phyloP scores from a whole-genome alignment of 345 rosid genomes.

The Melaleuca alternifolia region DNA sequence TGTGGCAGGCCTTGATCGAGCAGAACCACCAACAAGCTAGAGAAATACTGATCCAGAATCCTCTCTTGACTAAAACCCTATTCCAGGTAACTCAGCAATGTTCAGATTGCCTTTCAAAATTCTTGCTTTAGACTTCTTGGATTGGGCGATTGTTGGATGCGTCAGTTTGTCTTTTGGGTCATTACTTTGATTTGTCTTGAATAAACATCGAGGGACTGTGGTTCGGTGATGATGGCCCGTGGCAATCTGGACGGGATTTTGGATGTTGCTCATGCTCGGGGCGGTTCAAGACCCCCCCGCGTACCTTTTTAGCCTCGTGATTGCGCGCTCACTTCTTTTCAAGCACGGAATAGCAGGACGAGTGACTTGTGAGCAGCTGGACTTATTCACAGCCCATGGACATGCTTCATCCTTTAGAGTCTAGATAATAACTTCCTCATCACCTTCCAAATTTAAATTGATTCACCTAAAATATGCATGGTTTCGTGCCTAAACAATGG shows the following conservation, averaged over 20 bases:
- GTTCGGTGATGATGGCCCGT: neutral
- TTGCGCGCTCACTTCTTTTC: neutral
- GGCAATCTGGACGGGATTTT: neutral
- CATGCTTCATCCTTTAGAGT: neutral
- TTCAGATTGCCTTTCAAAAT: neutral
- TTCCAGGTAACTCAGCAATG: slow-evolving; percentile 50
- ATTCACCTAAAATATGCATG: neutral
- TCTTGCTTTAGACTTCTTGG: neutral
- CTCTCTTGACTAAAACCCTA: slow-evolving; percentile 82
- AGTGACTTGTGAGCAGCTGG: neutral
- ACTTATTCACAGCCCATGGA: neutral
- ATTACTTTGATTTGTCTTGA: neutral
- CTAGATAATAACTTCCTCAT: neutral
- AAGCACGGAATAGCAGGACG: neutral
- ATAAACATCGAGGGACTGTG: neutral
- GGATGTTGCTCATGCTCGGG: neutral
- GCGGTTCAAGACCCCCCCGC: neutral
- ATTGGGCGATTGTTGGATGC: neutral
- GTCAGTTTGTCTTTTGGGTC: neutral
- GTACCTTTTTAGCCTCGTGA: neutral
- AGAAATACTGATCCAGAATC: slow-evolving; percentile 72
- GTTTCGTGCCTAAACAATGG: neutral
- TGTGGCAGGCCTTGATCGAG: slow-evolving; percentile 60
- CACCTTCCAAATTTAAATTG: neutral
- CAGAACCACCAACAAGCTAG: slow-evolving; percentile 91